phyloP scores from a whole-genome alignment of 768 basidiomycete genomes.

The Phlebiopsis flavidoalba region DNA sequence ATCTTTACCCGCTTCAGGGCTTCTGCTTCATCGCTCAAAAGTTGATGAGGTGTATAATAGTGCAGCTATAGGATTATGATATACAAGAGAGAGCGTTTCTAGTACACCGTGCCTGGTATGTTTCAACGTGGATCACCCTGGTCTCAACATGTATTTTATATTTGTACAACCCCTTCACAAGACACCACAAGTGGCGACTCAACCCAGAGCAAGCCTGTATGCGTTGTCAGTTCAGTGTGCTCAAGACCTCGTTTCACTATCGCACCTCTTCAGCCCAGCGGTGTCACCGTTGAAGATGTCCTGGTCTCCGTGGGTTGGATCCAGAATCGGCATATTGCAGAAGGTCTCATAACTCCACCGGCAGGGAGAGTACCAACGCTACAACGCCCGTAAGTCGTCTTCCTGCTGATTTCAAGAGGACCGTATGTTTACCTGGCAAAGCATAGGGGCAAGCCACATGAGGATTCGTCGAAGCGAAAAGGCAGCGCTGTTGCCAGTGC shows the following conservation, averaged over 20 bases:
- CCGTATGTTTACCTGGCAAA: slow-evolving; percentile 20
- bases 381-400: background rate
- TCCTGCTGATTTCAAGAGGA: background rate
- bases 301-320: slow-evolving; percentile 51
- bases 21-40: slow-evolving; percentile 50
- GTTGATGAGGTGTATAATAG: slow-evolving; percentile 44
- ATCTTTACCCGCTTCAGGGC: slow-evolving; percentile 28
- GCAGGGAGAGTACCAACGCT: slow-evolving; percentile 50
- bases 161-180: background rate
- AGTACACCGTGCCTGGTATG: too few relatives aligned
- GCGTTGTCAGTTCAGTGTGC: background rate
- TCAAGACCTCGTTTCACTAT: background rate
- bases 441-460: slow-evolving; percentile 59
- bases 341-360: slow-evolving; percentile 53
- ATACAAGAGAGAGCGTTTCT: too few relatives aligned
- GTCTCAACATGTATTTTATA: too few relatives aligned
- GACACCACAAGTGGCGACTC: background rate
- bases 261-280: slow-evolving; percentile 35
- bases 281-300: slow-evolving; percentile 52
- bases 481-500: slow-evolving; percentile 54
- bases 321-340: slow-evolving; percentile 57
- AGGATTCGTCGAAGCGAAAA: slow-evolving; percentile 47
- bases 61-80: too few relatives aligned
- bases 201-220: slow-evolving; percentile 8
- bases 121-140: too few relatives aligned